Conservation (phyloP, 2,329 filamentous ascomycete genomes). For the Xylaria hypoxylon region DNA sequence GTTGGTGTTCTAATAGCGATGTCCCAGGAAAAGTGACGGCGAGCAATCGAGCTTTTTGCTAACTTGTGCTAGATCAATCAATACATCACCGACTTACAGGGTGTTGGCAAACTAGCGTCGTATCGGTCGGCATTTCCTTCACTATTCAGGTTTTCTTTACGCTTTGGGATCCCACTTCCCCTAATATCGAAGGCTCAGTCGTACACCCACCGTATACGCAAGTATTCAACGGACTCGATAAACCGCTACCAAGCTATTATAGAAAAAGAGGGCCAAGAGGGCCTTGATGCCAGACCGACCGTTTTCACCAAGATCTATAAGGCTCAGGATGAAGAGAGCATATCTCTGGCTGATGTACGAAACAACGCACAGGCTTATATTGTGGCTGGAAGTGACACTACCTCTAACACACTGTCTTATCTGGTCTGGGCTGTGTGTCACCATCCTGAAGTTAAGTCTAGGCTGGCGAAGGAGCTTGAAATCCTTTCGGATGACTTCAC, state of each 20-base stretch:
- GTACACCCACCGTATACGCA: constrained; percentile 37
- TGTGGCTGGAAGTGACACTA: constrained; percentile 65
- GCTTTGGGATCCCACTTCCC: constrained; percentile 47
- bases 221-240: constrained; percentile 48
- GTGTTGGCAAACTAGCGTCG: constrained; percentile 38
- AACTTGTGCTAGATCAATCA: constrained; percentile 53
- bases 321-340: constrained; percentile 47
- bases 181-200: constrained; percentile 36
- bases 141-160: constrained; percentile 41
- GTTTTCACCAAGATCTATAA: constrained; percentile 55
- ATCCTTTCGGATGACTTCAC: constrained; percentile 43
- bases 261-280: constrained; percentile 40
- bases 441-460: constrained; percentile 47
- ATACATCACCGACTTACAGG: constrained; percentile 56
- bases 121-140: constrained; percentile 49
- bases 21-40: background rate
- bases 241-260: constrained; percentile 37
- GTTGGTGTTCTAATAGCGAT: constrained; percentile 47
- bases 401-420: constrained; percentile 62
- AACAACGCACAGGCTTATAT: constrained; percentile 54
- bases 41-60: background rate
- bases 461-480: constrained; percentile 40
- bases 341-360: constrained; percentile 36
- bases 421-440: constrained; percentile 56
- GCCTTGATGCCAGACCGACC: constrained; percentile 46